Percentiles rank a stretch among this genome's conserved stretches.
Evolutionary conservation across 192 early-diverging fungal species (phyloP).

Genomic region (Powellomyces hirtus): DNA sequence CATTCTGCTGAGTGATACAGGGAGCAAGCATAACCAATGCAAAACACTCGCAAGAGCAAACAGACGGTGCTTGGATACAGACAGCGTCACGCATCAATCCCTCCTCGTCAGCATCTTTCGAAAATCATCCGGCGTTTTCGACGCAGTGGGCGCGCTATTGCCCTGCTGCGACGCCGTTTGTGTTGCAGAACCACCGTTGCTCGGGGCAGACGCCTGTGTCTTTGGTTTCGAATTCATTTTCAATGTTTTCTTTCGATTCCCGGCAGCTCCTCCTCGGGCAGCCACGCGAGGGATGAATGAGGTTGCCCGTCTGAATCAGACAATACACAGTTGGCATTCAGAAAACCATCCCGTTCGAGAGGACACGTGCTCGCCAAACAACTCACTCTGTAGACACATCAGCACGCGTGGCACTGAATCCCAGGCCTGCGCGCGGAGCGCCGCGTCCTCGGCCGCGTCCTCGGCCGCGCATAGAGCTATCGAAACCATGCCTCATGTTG

Average conservation of each 20-base stretch:
- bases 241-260: background rate
- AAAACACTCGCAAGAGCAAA: too few species aligned
- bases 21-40: too few species aligned
- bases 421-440: background rate
- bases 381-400: background rate
- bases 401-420: background rate
- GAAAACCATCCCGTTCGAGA: background rate
- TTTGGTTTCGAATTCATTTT: background rate
- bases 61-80: too few species aligned
- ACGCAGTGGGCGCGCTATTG: background rate
- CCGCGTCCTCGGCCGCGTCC: background rate
- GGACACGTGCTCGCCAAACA: background rate
- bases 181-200: background rate
- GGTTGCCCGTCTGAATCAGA: background rate
- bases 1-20: too few species aligned
- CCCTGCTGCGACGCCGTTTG: too few species aligned
- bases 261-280: background rate
- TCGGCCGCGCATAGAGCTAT: slow-evolving; percentile 22
- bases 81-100: too few species aligned
- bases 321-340: background rate
- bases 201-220: background rate
- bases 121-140: slow-evolving; percentile 42
- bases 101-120: slow-evolving; percentile 37
- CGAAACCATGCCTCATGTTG: slow-evolving; percentile 33
- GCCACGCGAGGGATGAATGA: background rate